Conservation (phyloP, 2,329 filamentous ascomycete species). For the Microdochium trichocladiopsis region DNA sequence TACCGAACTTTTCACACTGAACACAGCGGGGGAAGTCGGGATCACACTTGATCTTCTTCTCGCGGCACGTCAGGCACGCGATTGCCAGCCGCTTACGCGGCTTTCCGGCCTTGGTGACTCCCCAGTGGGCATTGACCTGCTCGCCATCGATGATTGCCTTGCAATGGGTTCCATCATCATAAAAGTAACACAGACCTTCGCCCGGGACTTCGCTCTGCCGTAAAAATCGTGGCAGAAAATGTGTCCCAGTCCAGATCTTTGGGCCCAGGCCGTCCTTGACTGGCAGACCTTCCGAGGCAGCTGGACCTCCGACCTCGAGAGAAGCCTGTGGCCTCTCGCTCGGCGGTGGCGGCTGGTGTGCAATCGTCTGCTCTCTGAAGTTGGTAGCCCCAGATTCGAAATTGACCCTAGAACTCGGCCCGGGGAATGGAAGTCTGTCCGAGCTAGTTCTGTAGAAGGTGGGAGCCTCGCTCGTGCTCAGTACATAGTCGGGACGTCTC, state of each 20-base stretch:
- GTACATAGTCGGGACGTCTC: not conserved
- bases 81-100: conserved; percentile 85
- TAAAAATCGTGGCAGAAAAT: conserved; percentile 61
- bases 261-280: conserved; percentile 56
- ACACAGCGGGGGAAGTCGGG: conserved; percentile 81
- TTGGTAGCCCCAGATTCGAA: not conserved
- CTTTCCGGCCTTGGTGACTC: conserved; percentile 89
- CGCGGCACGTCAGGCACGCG: conserved; percentile 65
- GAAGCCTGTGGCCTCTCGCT: not conserved
- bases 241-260: conserved; percentile 63
- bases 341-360: conserved; percentile 13
- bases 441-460: not conserved
- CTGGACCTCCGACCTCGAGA: conserved; percentile 16
- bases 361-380: conserved; percentile 4
- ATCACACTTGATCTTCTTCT: conserved; percentile 98
- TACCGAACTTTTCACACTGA: conserved; percentile 87
- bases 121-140: conserved; percentile 84
- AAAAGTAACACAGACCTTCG: conserved; percentile 77
- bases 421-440: not conserved
- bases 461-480: not conserved
- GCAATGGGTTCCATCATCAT: conserved; percentile 78
- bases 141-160: conserved; percentile 82
- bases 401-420: not conserved
- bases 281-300: conserved; percentile 33
- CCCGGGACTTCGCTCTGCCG: conserved; percentile 62